These are phyloP conservation scores for Russula earlei DNA, from an alignment of 768 basidiomycete species.

Conservation along the genomic window DNA sequence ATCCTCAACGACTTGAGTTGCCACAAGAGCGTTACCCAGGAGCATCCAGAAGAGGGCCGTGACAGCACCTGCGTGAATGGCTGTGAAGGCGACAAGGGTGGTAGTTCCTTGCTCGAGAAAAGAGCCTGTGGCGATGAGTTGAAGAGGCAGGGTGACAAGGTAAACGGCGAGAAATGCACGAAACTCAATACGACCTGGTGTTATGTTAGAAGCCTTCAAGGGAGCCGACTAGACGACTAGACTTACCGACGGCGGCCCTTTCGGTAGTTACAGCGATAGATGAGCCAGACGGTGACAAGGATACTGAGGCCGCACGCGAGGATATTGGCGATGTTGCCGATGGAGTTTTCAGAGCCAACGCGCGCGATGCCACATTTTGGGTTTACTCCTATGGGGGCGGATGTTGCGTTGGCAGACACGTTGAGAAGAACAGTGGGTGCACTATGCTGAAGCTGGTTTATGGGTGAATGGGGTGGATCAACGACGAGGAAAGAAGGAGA, in stretches of 20 bases:
- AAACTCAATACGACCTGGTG: constrained; percentile 58
- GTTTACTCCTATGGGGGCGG: constrained; percentile 78
- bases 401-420: constrained; percentile 33
- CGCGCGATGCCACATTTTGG: constrained; percentile 69
- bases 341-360: constrained; percentile 43
- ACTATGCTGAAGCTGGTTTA: constrained; percentile 27
- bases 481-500: constrained; percentile 13
- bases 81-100: constrained; percentile 57
- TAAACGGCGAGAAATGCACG: constrained; percentile 57
- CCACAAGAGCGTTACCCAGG: constrained; percentile 65
- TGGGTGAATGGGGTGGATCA: background rate
- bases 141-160: constrained; percentile 63
- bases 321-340: constrained; percentile 85
- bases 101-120: constrained; percentile 71
- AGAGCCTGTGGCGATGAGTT: constrained; percentile 73
- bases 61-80: constrained; percentile 72
- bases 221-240: background rate
- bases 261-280: constrained; percentile 49
- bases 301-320: constrained; percentile 70
- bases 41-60: constrained; percentile 73
- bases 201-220: background rate
- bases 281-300: constrained; percentile 46
- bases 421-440: constrained; percentile 30
- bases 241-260: constrained; percentile 80
- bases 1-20: constrained; percentile 89